These are phyloP conservation scores for Ophiostoma himal-ulmi DNA, from an alignment of 2,329 filamentous ascomycete species.

Conservation along the genomic window DNA sequence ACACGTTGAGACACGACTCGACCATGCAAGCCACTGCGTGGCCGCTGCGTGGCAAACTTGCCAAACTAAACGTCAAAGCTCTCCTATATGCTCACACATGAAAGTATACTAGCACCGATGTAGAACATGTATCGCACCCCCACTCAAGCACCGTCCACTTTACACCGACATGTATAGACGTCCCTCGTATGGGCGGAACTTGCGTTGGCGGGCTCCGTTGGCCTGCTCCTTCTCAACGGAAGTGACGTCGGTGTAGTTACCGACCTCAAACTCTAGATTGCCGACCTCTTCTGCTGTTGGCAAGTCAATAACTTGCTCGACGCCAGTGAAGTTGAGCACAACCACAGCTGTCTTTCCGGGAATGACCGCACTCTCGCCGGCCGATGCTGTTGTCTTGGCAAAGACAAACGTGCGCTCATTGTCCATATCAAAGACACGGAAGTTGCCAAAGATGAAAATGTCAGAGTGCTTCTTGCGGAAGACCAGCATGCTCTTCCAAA, in stretches of 20 bases:
- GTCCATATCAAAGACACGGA: conserved; percentile 46
- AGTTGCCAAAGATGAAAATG: conserved; percentile 57
- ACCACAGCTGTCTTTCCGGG: conserved; percentile 31
- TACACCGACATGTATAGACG: conserved; percentile 31
- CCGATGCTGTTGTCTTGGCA: conserved; percentile 33
- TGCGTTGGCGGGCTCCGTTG: conserved; percentile 20
- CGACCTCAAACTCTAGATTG: conserved; percentile 27
- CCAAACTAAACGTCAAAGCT: background rate
- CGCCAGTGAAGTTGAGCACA: conserved; percentile 41
- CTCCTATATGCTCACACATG: background rate
- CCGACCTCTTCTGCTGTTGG: conserved; percentile 27
- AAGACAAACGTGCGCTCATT: conserved; percentile 43
- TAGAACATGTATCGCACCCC: background rate
- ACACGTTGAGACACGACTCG: background rate
- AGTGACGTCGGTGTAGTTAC: conserved; percentile 32
- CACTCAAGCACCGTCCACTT: background rate
- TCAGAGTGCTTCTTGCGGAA: conserved; percentile 52
- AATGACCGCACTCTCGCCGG: conserved; percentile 11
- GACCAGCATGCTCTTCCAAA: conserved; percentile 53
- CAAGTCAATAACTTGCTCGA: conserved; percentile 33
- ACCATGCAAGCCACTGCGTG: background rate
- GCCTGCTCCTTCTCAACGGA: conserved; percentile 19
- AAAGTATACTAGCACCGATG: background rate
- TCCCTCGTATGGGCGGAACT: conserved; percentile 35
- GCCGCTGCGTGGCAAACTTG: background rate